These are phyloP conservation scores for Bacterosira constricta DNA, from an alignment of 108 stramenopile species.

Conservation along the genomic window DNA sequence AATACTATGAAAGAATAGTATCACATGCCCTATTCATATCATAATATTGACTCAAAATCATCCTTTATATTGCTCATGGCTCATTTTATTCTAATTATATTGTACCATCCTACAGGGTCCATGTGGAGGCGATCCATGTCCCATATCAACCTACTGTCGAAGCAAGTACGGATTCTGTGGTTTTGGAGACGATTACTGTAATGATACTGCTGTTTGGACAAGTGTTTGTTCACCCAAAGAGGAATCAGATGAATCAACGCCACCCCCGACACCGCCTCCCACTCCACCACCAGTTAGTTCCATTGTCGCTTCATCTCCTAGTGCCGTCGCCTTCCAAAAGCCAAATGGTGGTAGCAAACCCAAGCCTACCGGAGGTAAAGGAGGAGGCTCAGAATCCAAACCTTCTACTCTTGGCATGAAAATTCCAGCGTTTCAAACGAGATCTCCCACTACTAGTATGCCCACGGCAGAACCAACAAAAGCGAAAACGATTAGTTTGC, in stretches of 20 bases:
- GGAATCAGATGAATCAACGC: constrained; percentile 1
- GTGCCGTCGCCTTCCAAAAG: constrained; percentile 5
- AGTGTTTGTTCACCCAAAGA: constrained; percentile 9
- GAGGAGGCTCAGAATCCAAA: background rate
- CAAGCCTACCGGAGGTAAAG: constrained; percentile 11
- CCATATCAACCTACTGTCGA: constrained; percentile 15
- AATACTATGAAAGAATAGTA: too few species aligned
- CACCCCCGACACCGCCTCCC: background rate
- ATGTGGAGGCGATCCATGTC: constrained; percentile 34
- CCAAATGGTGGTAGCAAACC: constrained; percentile 21
- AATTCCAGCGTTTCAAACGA: too few species aligned
- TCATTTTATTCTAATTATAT: background rate
- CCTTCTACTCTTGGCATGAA: background rate
- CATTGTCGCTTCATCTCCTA: background rate
- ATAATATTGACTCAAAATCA: too few species aligned
- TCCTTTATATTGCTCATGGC: too few species aligned
- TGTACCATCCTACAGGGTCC: constrained; percentile 12
- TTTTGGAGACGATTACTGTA: constrained; percentile 34
- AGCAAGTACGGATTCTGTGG: constrained; percentile 45
- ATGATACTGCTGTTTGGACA: constrained; percentile 39
- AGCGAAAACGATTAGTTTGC: too few species aligned
- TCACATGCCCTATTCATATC: too few species aligned
- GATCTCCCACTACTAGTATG: too few species aligned
- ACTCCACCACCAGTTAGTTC: too few species aligned
- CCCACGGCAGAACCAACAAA: too few species aligned